These are phyloP conservation scores for Backusella macrospora DNA, from an alignment of 192 early-diverging fungal genomes.

Conservation along the genomic window DNA sequence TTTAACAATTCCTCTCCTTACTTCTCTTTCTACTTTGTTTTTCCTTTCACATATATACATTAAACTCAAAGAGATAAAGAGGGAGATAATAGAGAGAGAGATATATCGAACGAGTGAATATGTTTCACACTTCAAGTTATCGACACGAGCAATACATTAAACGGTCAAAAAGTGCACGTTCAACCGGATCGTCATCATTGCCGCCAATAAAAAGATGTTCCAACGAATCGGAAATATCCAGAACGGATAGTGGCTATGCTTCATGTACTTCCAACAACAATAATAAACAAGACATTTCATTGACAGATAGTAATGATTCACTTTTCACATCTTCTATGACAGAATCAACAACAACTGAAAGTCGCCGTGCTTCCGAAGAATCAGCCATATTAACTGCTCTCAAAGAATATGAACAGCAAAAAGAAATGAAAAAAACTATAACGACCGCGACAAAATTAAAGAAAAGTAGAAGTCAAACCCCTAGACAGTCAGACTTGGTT, in stretches of 20 bases:
- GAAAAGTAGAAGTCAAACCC: not conserved
- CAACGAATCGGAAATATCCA: constrained; percentile 1
- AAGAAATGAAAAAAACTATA: not conserved
- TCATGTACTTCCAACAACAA: not conserved
- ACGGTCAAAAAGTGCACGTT: not conserved
- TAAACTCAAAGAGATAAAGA: too few species aligned
- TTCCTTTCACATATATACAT: too few species aligned
- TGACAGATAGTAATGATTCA: not conserved
- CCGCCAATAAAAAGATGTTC: constrained; percentile 4
- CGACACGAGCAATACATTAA: not conserved
- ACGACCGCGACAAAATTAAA: not conserved
- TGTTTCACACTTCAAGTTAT: constrained; percentile 8
- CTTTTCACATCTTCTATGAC: not conserved
- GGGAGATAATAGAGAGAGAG: not conserved
- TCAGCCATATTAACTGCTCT: not conserved
- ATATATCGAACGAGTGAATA: not conserved
- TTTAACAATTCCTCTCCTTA: not conserved
- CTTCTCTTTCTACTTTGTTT: not conserved
- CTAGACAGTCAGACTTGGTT: constrained; percentile 25
- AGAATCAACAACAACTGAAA: not conserved
- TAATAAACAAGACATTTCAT: not conserved
- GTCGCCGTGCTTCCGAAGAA: not conserved
- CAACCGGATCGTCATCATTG: not conserved
- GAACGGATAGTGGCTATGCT: constrained; percentile 2
- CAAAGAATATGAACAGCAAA: not conserved